Evolutionary conservation across 352 stramenopile species (phyloP).

Genomic region (Pythium diclinum): DNA sequence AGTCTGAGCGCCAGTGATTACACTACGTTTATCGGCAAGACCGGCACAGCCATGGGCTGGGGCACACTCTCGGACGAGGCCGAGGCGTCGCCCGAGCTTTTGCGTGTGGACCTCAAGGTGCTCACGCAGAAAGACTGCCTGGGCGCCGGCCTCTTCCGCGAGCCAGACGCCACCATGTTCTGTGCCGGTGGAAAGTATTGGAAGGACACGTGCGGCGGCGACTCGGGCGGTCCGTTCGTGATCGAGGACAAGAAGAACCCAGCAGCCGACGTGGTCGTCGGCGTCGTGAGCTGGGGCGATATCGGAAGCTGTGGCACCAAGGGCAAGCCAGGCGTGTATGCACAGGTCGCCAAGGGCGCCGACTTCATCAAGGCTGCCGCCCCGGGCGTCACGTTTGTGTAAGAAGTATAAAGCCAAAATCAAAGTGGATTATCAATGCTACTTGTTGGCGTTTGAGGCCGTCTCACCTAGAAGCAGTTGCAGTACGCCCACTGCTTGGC

Average conservation of each 20-base stretch:
- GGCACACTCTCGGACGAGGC: slow-evolving; percentile 6
- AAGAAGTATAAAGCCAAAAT: too few relatives aligned
- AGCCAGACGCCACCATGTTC: neutral
- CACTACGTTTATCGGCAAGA: neutral
- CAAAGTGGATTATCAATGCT: too few relatives aligned
- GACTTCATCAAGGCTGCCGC: too few relatives aligned
- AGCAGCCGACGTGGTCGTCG: neutral
- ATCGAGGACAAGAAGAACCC: neutral
- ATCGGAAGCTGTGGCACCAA: neutral
- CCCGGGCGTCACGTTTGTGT: too few relatives aligned
- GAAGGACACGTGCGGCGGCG: neutral
- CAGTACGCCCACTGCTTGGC: too few relatives aligned
- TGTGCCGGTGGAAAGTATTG: neutral
- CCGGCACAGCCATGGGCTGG: slow-evolving; percentile 5
- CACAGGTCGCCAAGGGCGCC: neutral
- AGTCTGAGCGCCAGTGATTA: slow-evolving; percentile 1
- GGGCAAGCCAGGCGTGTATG: neutral
- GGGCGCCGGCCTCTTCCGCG: too few relatives aligned
- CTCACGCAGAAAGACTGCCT: neutral
- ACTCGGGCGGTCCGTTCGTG: neutral
- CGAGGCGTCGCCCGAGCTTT: slow-evolving; percentile 2
- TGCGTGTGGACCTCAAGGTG: slow-evolving; percentile 9
- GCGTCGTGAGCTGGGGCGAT: neutral
- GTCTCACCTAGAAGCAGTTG: too few relatives aligned
- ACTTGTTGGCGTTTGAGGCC: too few relatives aligned